These are phyloP conservation scores for Aspergillus heteromorphus DNA, from an alignment of 495 filamentous ascomycete genomes.

Conservation along the genomic window DNA sequence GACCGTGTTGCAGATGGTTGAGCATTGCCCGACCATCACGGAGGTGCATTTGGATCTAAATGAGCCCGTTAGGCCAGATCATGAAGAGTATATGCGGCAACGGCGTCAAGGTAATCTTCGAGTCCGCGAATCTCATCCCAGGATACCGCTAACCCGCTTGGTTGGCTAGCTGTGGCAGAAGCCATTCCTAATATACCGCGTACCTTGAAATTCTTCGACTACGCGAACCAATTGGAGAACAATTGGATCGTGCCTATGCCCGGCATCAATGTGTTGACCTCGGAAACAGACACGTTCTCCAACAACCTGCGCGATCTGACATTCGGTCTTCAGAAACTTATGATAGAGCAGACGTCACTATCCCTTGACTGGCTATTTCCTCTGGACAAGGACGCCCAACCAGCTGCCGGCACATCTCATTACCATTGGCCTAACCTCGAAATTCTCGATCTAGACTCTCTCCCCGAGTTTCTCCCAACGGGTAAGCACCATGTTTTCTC, in stretches of 20 bases:
- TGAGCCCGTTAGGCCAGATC: constrained; percentile 1
- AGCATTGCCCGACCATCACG: neutral
- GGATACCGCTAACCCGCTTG: neutral
- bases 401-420: neutral
- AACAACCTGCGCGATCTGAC: neutral
- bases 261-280: neutral
- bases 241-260: neutral
- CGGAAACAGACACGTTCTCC: neutral
- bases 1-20: neutral
- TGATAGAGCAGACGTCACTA: neutral
- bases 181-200: neutral
- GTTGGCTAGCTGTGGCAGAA: neutral
- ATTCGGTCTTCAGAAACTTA: neutral
- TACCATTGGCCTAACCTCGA: neutral
- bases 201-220: neutral
- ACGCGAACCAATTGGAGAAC: neutral
- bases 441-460: neutral
- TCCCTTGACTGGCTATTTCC: neutral
- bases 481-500: neutral
- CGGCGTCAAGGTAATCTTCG: neutral
- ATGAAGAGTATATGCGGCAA: neutral
- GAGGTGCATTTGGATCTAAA: neutral
- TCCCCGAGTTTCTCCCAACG: neutral
- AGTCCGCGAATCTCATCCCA: neutral
- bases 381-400: neutral